phyloP scores from a whole-genome alignment of 169 alveolate species.

The Babesia ovata region DNA sequence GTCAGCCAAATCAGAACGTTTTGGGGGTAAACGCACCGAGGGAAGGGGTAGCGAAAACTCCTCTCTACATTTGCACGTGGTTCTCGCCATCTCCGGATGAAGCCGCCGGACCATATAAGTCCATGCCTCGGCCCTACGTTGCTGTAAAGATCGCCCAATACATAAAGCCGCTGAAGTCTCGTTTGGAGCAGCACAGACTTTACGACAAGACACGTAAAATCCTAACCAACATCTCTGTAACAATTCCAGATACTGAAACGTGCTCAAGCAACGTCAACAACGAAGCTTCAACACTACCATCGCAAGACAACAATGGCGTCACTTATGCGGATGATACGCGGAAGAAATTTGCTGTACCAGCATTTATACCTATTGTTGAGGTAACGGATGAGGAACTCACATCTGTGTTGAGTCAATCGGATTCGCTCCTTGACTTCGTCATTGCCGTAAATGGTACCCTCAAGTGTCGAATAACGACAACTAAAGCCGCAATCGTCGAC shows the following conservation, averaged over 20 bases:
- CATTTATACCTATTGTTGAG: slow-evolving; percentile 4
- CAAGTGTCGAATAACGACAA: too few species aligned
- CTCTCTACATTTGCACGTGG: too few species aligned
- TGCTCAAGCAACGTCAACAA: neutral
- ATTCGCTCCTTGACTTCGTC: neutral
- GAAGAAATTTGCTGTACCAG: neutral
- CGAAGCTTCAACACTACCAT: neutral
- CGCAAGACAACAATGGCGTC: neutral
- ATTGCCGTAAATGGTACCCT: neutral
- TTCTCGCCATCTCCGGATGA: too few species aligned
- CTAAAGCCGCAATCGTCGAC: too few species aligned
- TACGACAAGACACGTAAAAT: slow-evolving; percentile 49
- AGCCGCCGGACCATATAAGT: too few species aligned
- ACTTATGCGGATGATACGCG: neutral
- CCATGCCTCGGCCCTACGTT: neutral
- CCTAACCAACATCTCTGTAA: neutral
- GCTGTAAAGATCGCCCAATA: neutral
- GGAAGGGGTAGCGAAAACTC: too few species aligned
- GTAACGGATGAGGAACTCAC: neutral
- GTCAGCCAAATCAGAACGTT: too few species aligned
- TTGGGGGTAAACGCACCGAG: too few species aligned
- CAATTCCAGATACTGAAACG: too few species aligned
- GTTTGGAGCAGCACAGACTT: slow-evolving; percentile 5
- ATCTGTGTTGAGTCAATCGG: neutral
- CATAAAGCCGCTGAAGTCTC: slow-evolving; percentile 28